Base-by-base conservation (phyloP, 164 flowering plant species). In the Sextonia rubra region DNA sequence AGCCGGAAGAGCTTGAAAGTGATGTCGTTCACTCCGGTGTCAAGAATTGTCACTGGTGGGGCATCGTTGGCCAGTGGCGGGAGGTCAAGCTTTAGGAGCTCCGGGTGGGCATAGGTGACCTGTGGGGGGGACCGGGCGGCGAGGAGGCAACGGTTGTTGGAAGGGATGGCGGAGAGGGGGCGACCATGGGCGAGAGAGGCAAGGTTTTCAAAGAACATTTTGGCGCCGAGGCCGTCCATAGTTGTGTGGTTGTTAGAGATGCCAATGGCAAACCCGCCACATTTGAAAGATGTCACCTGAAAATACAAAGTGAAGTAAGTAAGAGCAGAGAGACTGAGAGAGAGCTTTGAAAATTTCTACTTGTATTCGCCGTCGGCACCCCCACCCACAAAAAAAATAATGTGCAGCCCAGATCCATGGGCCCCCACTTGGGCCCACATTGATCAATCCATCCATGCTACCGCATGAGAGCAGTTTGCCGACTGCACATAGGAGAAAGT, bases 231-330 rank as follows among this genome's bases (percentile, higher is more conserved):
- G 8, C 94, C 95, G 72, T 92, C 96, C 27, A 89, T 76, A 1
- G 80, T 73, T 18, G 74, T 70, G 68, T 89, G 95, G 74, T 82
- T 92, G 65, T 78, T 80, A 24, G 84, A 71, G 1, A 85, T 0
- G 26, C 93, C 97, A 72, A 92, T 73, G 24, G 85, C 85, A 74
- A 90, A 88, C 2, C 96, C 90, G 27, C 95, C 97, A 64, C 97
- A 92, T 70, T 83, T 87, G 75, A 90, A 90, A 3, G 85, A 72
- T 12, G 95, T 90, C 66, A 90, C 80, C 97, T 87, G 80, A 65
- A 37, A n/a, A n/a, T n/a, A n/a, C n/a, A 60, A 20, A 52, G 15
- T 12, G 20, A 30, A 30, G 5, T 30, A 30, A 4, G 5, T 5
- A 5, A 30, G 37, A 30, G 37, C 7, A 30, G 37, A 32, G 1